Conservation (phyloP, 306 rosid genomes). For the Vigna trinervia region DNA sequence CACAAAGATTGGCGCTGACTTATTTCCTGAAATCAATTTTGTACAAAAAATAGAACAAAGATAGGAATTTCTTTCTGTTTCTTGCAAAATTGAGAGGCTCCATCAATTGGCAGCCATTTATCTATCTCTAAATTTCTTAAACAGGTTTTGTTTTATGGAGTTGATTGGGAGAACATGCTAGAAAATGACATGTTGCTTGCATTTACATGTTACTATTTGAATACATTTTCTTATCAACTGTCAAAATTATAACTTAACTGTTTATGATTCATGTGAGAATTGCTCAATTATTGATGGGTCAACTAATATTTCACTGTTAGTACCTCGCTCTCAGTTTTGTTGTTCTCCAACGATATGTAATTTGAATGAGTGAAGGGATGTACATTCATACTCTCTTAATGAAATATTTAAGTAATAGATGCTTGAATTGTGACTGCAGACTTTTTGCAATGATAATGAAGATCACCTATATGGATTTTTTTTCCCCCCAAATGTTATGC, state of each 20-base stretch:
- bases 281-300: not conserved
- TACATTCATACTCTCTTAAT: not conserved
- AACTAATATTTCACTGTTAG: conserved; percentile 22
- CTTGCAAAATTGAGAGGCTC: conserved; percentile 21
- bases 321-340: conserved; percentile 2
- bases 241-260: not conserved
- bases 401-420: not conserved
- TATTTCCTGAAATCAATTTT: conserved; percentile 5
- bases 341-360: not conserved
- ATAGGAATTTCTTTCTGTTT: conserved; percentile 7
- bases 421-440: too few species aligned
- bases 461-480: too few species aligned
- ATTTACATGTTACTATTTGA: conserved; percentile 3
- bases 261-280: not conserved
- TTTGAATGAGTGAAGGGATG: conserved; percentile 17
- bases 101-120: conserved; percentile 17
- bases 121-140: conserved; percentile 8
- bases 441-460: too few species aligned
- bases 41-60: not conserved
- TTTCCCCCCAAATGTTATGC: too few species aligned
- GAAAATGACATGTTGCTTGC: not conserved
- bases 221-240: conserved; percentile 26
- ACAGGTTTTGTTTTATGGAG: conserved; percentile 5
- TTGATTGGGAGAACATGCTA: not conserved
- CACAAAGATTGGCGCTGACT: not conserved